These are phyloP conservation scores for Candida nonsorbophila DNA, from an alignment of 805 yeast species.

Conservation along the genomic window DNA sequence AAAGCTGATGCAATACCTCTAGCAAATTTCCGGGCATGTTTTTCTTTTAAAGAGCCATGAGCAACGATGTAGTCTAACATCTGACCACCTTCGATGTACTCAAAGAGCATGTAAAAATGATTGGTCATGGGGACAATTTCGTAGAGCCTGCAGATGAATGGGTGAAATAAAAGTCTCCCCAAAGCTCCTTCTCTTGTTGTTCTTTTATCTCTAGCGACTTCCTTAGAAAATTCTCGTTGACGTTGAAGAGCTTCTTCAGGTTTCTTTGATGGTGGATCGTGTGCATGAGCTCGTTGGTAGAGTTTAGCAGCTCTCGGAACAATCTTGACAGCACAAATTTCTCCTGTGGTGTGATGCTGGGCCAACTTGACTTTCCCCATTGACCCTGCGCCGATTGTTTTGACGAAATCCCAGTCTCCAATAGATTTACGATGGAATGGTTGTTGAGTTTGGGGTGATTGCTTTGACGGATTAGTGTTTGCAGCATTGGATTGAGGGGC, in stretches of 20 bases:
- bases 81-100: constrained; percentile 95
- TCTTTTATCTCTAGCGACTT: constrained; percentile 83
- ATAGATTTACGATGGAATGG: constrained; percentile 80
- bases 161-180: constrained; percentile 86
- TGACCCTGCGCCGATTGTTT: constrained; percentile 96
- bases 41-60: constrained; percentile 90
- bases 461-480: too few relatives aligned
- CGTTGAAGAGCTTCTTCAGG: constrained; percentile 54
- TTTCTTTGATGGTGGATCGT: constrained; percentile 61
- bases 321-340: constrained; percentile 87
- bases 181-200: constrained; percentile 94
- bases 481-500: background rate
- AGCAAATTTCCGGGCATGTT: constrained; percentile 91
- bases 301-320: constrained; percentile 84
- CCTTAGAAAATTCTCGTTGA: constrained; percentile 71
- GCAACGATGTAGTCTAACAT: constrained; percentile 95
- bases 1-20: constrained; percentile 92
- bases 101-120: constrained; percentile 95
- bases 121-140: constrained; percentile 96
- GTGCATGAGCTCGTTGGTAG: constrained; percentile 65
- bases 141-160: constrained; percentile 83
- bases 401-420: constrained; percentile 95
- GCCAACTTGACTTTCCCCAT: constrained; percentile 99
- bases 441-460: constrained; percentile 16
- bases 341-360: constrained; percentile 72